Evolutionary conservation across 805 yeast genomes (phyloP).

Genomic region (Blastobotrys muscicola): DNA sequence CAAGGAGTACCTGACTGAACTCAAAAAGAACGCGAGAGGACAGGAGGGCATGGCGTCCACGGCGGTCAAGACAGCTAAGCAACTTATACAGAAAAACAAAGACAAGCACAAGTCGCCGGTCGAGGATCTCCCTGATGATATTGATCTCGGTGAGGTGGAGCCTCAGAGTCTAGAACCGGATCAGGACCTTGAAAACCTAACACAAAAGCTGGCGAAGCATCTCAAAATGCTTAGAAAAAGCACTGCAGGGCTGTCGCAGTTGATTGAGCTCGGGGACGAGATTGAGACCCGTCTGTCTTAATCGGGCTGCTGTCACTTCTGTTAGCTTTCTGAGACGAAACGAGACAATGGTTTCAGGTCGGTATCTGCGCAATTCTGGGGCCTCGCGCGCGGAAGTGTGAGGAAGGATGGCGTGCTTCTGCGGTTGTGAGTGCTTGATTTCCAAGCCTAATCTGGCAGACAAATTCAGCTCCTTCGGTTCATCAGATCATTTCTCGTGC

Average conservation of each 20-base stretch:
- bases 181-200: background rate
- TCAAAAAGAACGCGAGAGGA: slow-evolving; percentile 1
- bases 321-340: too few relatives aligned
- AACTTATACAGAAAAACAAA: background rate
- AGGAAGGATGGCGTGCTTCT: too few relatives aligned
- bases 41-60: slow-evolving; percentile 1
- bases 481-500: too few relatives aligned
- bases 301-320: too few relatives aligned
- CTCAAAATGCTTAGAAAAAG: background rate
- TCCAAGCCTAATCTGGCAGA: too few relatives aligned
- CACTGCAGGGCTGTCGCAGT: background rate
- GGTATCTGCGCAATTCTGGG: too few relatives aligned
- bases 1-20: slow-evolving; percentile 1
- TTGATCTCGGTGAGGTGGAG: background rate
- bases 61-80: background rate
- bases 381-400: too few relatives aligned
- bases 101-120: background rate
- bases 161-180: background rate
- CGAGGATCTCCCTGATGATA: background rate
- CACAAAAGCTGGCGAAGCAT: background rate
- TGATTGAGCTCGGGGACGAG: too few relatives aligned
- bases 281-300: too few relatives aligned
- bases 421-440: too few relatives aligned
- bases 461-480: too few relatives aligned
- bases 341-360: too few relatives aligned